Conservation (phyloP, 2,329 filamentous ascomycete species). For the Trichoderma koningii region DNA sequence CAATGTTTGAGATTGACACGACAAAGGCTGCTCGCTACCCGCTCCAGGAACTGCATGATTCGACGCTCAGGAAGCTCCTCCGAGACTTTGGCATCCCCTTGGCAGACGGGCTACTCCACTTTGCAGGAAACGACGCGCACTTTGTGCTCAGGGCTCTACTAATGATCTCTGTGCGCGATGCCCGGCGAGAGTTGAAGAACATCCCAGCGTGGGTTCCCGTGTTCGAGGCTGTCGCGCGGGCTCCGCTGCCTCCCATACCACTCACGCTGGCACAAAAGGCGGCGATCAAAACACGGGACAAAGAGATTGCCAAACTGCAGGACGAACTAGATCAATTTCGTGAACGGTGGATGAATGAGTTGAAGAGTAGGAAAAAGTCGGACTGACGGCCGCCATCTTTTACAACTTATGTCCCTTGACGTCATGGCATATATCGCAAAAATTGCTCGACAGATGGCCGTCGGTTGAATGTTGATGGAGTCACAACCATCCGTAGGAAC, state of each 20-base stretch:
- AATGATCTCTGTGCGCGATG: conserved; percentile 1
- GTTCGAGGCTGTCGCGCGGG: not conserved
- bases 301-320: not conserved
- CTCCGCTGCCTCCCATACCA: not conserved
- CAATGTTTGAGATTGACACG: not conserved
- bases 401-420: too few relatives aligned
- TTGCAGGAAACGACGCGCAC: not conserved
- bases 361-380: not conserved
- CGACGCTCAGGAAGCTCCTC: not conserved
- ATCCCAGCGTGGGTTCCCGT: not conserved
- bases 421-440: too few relatives aligned
- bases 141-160: not conserved
- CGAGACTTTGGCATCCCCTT: not conserved
- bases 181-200: not conserved
- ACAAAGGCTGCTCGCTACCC: conserved; percentile 9
- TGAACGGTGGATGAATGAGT: not conserved
- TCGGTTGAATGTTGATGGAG: too few relatives aligned
- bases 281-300: not conserved
- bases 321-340: not conserved
- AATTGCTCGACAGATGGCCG: too few relatives aligned
- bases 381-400: not conserved
- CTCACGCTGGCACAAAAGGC: not conserved
- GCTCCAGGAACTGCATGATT: not conserved
- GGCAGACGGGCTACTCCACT: not conserved
- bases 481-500: too few relatives aligned